Base-by-base conservation (phyloP, 2,329 filamentous ascomycete genomes). In the Stagonosporopsis chrysanthemi region DNA sequence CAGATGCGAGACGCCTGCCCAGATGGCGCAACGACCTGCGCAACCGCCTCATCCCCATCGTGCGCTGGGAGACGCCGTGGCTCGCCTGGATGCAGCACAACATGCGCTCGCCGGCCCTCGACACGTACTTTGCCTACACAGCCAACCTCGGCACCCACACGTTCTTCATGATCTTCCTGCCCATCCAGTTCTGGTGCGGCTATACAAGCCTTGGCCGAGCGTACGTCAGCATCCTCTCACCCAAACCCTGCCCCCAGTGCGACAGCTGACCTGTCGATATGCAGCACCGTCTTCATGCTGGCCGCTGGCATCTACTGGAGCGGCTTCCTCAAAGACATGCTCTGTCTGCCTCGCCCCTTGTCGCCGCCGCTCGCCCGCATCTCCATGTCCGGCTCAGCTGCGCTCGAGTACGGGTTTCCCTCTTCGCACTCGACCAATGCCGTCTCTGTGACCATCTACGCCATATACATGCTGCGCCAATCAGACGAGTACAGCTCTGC, bases 391-490 rank as follows among this genome's bases (percentile, higher is more conserved):
- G 93, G 93, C 3, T 97, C 92, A 5, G 93, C 91, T 3, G 92
- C 94, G 9, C 84, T 99, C 52, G 95, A 99, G 74, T 99, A 99
- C 74, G 95, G 95, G 19, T 98, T 98, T 68, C 95, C 95, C 0
- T 97, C 93, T 8, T 98, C 95, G 0, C 95, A 99, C 75, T 97
- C 93, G 14, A 95, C 95, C 45, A 99, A 99, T 75, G 95, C 95
- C 2, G 90, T 98, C 6, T 97, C 94, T 0, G 94, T 98, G 15
- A 91, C 92, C 33, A 84, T 96, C 5, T 97, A 97, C 75, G 88
- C 85, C 28, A 80, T 98, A 7, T 83, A 93, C 52, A 81, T 88
- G 43, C 80, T 98, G 17, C 85, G 84, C 62, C 84, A 84, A 24
- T 83, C 87, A 1, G 86, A 88, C 52, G 81, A 84, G 17, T 80